Evolutionary conservation across 108 stramenopile genomes (phyloP).

Genomic region (Skeletonema tropicum): DNA sequence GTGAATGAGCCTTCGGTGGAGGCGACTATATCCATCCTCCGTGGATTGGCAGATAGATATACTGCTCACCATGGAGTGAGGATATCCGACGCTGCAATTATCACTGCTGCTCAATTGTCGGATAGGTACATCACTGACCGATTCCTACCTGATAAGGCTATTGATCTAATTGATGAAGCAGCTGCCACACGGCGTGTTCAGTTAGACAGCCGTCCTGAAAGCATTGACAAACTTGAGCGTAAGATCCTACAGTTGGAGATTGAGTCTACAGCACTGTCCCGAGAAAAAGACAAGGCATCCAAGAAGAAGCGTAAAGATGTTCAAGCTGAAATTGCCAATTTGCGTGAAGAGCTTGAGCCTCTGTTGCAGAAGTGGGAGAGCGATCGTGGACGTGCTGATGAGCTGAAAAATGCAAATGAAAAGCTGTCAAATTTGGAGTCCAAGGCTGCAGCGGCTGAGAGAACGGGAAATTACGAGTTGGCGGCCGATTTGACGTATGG

Average conservation of each 20-base stretch:
- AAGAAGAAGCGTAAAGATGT: constrained; percentile 65
- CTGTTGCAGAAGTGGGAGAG: constrained; percentile 90
- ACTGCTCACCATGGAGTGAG: constrained; percentile 95
- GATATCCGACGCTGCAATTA: constrained; percentile 90
- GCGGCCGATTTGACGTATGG: constrained; percentile 96
- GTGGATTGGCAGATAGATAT: constrained; percentile 93
- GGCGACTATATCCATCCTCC: constrained; percentile 93
- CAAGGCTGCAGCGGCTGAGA: constrained; percentile 93
- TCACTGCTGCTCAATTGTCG: constrained; percentile 91
- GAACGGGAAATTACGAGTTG: constrained; percentile 93
- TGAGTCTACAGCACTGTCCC: constrained; percentile 88
- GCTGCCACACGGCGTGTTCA: constrained; percentile 90
- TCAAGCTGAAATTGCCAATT: constrained; percentile 69
- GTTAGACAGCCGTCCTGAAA: constrained; percentile 85
- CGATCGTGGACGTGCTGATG: constrained; percentile 79
- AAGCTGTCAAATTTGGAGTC: constrained; percentile 83
- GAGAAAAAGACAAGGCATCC: constrained; percentile 69
- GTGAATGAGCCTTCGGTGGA: constrained; percentile 93
- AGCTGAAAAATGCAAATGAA: constrained; percentile 83
- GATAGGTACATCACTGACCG: constrained; percentile 95
- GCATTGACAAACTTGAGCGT: constrained; percentile 88
- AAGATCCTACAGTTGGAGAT: constrained; percentile 94
- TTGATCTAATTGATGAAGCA: constrained; percentile 97
- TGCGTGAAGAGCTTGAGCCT: constrained; percentile 72
- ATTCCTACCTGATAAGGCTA: constrained; percentile 94